phyloP scores from a whole-genome alignment of 2,329 filamentous ascomycete species.

The Cercospora beticola region DNA sequence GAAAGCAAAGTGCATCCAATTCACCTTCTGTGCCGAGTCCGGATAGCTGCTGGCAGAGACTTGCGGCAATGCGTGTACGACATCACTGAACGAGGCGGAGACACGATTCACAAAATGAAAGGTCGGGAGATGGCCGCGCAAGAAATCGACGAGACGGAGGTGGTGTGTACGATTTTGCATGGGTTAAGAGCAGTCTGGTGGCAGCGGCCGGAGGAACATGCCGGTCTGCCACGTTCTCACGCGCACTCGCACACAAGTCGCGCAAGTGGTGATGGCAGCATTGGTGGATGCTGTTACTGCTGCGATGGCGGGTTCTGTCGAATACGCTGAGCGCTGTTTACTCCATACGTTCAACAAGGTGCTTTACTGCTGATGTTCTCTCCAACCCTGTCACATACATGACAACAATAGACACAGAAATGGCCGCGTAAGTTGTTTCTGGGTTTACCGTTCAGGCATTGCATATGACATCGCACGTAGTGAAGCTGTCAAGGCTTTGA shows the following conservation, averaged over 20 bases:
- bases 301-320: constrained; percentile 6
- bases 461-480: background rate
- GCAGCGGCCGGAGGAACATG: background rate
- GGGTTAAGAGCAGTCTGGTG: constrained; percentile 7
- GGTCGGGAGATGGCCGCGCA: background rate
- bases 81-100: constrained; percentile 15
- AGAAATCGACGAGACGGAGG: constrained; percentile 2
- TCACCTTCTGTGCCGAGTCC: constrained; percentile 18
- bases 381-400: background rate
- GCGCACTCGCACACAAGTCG: background rate
- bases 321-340: constrained; percentile 7
- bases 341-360: constrained; percentile 8
- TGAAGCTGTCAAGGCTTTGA: background rate
- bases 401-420: background rate
- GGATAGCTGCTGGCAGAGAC: constrained; percentile 12
- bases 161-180: constrained; percentile 17
- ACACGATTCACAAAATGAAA: constrained; percentile 5
- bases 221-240: background rate
- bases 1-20: constrained; percentile 6
- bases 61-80: constrained; percentile 15
- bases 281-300: constrained; percentile 10
- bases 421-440: background rate
- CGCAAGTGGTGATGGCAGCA: background rate
- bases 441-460: background rate
- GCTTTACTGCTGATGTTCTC: constrained; percentile 3